Evolutionary conservation across 2,329 filamentous ascomycete genomes (phyloP).

Genomic region (Nemania serpens): DNA sequence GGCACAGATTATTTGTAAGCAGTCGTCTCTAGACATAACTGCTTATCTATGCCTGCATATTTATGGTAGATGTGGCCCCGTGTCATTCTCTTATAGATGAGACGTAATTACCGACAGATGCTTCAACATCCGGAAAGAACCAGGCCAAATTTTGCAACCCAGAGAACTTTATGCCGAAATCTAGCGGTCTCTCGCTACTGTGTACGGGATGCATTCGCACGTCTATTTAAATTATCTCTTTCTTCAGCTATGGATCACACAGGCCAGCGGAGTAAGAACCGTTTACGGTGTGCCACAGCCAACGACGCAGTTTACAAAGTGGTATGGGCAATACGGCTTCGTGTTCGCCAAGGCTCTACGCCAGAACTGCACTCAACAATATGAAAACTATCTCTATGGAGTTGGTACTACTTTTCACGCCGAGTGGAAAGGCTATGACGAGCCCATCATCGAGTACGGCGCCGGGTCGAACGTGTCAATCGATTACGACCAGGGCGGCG

Average conservation of each 20-base stretch:
- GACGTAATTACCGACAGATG: too few species aligned
- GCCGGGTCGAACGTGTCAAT: neutral
- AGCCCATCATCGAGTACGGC: neutral
- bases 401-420: neutral
- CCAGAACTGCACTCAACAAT: neutral
- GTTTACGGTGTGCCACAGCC: neutral
- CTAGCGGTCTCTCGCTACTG: too few species aligned
- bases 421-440: neutral
- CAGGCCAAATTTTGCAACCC: too few species aligned
- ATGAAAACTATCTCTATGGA: constrained; percentile 2
- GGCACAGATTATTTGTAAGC: too few species aligned
- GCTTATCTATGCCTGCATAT: too few species aligned
- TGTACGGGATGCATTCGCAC: neutral
- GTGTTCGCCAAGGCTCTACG: neutral
- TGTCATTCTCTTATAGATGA: too few species aligned
- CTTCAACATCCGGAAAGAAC: too few species aligned
- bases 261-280: neutral
- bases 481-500: neutral
- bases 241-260: constrained; percentile 5
- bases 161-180: too few species aligned
- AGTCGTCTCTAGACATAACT: too few species aligned
- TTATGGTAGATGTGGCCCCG: too few species aligned
- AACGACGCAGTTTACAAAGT: neutral
- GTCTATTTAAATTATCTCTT: neutral
- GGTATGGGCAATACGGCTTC: constrained; percentile 8